phyloP scores from a whole-genome alignment of 305 asterid species.

The Plantago rigida region DNA sequence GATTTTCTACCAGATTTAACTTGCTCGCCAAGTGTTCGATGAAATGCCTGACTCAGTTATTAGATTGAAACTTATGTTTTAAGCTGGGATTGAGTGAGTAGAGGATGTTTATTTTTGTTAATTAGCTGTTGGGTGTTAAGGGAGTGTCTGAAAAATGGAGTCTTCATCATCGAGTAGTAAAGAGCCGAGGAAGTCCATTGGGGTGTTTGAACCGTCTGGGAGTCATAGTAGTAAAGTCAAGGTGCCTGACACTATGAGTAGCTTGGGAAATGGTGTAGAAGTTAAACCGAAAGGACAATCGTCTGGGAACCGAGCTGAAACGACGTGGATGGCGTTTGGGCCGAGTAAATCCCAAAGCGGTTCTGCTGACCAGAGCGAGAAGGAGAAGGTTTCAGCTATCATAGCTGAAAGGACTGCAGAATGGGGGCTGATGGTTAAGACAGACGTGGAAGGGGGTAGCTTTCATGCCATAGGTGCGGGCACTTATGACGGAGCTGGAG shows the following conservation, averaged over 20 bases:
- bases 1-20: neutral
- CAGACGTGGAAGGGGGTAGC: slow-evolving; percentile 54
- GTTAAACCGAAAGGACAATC: slow-evolving; percentile 33
- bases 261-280: slow-evolving; percentile 28
- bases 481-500: slow-evolving; percentile 33
- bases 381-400: slow-evolving; percentile 1
- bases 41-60: neutral
- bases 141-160: slow-evolving; percentile 38
- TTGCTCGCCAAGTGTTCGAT: slow-evolving; percentile 6
- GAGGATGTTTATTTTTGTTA: slow-evolving; percentile 22
- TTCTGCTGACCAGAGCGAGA: slow-evolving; percentile 9
- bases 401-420: slow-evolving; percentile 71
- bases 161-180: slow-evolving; percentile 26
- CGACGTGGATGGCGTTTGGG: slow-evolving; percentile 68
- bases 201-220: slow-evolving; percentile 46
- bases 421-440: slow-evolving; percentile 70
- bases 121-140: slow-evolving; percentile 19
- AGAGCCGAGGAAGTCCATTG: slow-evolving; percentile 32
- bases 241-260: slow-evolving; percentile 24
- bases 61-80: neutral
- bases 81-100: slow-evolving; percentile 19
- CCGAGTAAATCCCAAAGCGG: slow-evolving; percentile 10
- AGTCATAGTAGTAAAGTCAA: slow-evolving; percentile 22
- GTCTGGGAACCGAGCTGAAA: slow-evolving; percentile 23
- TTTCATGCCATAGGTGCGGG: slow-evolving; percentile 36